Base-by-base conservation (phyloP, 2,329 filamentous ascomycete genomes). In the Diaporthe velutina region DNA sequence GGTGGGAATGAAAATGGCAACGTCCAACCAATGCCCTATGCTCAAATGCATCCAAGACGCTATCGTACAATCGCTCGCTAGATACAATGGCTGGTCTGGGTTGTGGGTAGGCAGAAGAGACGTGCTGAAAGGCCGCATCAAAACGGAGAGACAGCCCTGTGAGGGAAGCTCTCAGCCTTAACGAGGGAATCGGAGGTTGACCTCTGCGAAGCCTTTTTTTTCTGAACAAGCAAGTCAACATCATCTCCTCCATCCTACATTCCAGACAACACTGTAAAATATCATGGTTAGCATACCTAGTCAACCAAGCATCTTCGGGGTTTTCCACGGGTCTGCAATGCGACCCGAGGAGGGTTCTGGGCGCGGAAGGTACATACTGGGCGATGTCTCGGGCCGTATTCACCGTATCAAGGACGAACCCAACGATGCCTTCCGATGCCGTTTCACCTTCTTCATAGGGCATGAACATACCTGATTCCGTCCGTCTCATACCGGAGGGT, bases 401-500 rank as follows among this genome's bases (percentile, higher is more conserved):
- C 83, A 93, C 90, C 79, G 94, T 96, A 84, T 97, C 94, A 81
- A 96, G 91, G 67, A 97, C 92, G 79, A 93, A 92, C 76, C 94
- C 93, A 80, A 97, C 90, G 73, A 97, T 88, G 61, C 93, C 93
- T 70, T 89, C 87, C 80, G 86, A 90, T 76, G 88, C 88, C 81
- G 83, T 86, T 77, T 95, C 94, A 75, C 91, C 91, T 78, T 95
- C 93, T 78, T 95, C 94, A 79, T 93, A 93, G 10, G 95, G 94
- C 93, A 97, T 96, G 79, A 98, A 93, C 94, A 98, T 97, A 78
- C 95, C 95, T 52, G 95, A 97, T 68, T 92, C 88, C 28, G 95
- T 97, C 78, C 95, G 90, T 76, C 93, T 91, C 87, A 97, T 92
- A 70, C 92, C 92, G 25, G 84, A 86, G 57, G 88, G 85, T 75